A percentile compares a stretch with the other conserved stretches of the same genome.
phyloP scores from a whole-genome alignment of 352 stramenopile species.

The Lagenidium giganteum region DNA sequence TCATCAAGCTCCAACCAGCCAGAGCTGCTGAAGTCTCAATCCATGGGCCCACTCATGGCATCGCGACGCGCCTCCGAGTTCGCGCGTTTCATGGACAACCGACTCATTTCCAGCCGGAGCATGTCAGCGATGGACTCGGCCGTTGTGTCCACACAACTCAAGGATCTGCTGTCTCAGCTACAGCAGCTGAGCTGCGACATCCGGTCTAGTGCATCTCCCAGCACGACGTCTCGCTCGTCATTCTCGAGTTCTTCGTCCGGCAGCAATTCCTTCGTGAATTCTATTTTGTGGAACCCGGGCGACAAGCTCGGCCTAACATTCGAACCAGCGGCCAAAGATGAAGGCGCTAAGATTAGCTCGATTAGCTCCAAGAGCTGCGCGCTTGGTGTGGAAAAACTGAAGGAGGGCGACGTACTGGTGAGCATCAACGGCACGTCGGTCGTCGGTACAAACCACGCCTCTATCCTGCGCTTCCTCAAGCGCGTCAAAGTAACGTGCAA shows the following conservation, averaged over 20 bases:
- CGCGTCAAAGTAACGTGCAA: constrained; percentile 74
- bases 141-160: constrained; percentile 63
- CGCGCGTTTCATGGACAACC: constrained; percentile 29
- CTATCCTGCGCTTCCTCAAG: constrained; percentile 77
- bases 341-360: constrained; percentile 56
- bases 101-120: constrained; percentile 20
- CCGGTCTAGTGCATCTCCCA: constrained; percentile 41
- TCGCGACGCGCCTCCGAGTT: constrained; percentile 34
- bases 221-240: constrained; percentile 51
- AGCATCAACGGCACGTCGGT: constrained; percentile 75
- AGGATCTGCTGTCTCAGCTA: constrained; percentile 63
- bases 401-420: constrained; percentile 54
- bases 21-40: constrained; percentile 36
- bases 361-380: constrained; percentile 64
- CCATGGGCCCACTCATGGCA: constrained; percentile 39
- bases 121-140: constrained; percentile 43
- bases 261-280: constrained; percentile 20
- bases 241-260: constrained; percentile 58
- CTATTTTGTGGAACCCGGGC: constrained; percentile 69
- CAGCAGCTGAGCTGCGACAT: constrained; percentile 70
- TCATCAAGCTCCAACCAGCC: constrained; percentile 9
- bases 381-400: constrained; percentile 58
- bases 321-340: constrained; percentile 37
- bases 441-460: constrained; percentile 39
- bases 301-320: constrained; percentile 72